Evolutionary conservation across 345 rosid species (phyloP).

Genomic region (Eucalyptus leucophloia): DNA sequence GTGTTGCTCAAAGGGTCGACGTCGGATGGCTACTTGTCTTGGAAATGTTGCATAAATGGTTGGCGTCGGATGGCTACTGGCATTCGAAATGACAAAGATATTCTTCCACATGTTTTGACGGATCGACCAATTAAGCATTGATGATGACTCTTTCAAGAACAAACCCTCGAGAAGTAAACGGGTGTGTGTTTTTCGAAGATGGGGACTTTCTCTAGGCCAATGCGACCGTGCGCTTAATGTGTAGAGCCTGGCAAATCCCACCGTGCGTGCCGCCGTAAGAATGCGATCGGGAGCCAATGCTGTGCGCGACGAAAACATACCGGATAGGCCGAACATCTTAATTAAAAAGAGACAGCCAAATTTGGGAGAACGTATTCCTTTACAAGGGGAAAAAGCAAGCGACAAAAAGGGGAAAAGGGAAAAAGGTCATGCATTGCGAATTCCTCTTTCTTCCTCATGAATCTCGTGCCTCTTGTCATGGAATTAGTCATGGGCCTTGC

Average conservation of each 20-base stretch:
- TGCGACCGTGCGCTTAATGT: not conserved
- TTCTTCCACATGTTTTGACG: not conserved
- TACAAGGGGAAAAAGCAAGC: not conserved
- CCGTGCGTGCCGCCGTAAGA: not conserved
- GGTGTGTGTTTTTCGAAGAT: not conserved
- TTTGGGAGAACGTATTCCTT: not conserved
- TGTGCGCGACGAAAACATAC: not conserved
- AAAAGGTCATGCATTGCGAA: not conserved
- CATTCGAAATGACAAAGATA: not conserved
- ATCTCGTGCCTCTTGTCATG: not conserved
- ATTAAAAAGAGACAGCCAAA: not conserved
- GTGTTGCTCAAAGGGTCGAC: not conserved
- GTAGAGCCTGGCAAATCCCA: not conserved
- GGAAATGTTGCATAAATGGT: not conserved
- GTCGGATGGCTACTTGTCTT: not conserved
- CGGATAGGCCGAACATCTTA: not conserved
- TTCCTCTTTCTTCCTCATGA: not conserved
- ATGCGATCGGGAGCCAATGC: not conserved
- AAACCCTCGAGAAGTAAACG: not conserved
- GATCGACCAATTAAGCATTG: not conserved
- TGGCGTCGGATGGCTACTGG: not conserved
- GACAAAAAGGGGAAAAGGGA: not conserved
- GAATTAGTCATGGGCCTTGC: not conserved
- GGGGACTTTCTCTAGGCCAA: not conserved
- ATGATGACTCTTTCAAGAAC: not conserved